A percentile compares a stretch with the other conserved stretches of the same genome.
These are phyloP conservation scores for Teunomyces cretensis DNA, from an alignment of 805 yeast genomes.

Conservation along the genomic window DNA sequence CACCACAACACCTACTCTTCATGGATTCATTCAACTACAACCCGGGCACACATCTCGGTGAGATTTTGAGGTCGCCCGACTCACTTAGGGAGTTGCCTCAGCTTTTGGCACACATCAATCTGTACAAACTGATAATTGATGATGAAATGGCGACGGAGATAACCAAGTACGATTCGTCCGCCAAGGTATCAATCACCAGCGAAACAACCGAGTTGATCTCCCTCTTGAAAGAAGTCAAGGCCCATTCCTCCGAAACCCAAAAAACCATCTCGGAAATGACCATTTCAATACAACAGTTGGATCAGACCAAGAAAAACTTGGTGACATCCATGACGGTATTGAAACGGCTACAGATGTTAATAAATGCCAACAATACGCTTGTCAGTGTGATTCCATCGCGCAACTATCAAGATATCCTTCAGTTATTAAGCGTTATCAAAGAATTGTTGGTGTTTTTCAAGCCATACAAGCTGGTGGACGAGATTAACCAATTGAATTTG, in stretches of 20 bases:
- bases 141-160: conserved; percentile 41
- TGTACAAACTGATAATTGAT: conserved; percentile 52
- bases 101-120: conserved; percentile 48
- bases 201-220: conserved; percentile 43
- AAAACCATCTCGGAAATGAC: conserved; percentile 68
- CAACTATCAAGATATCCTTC: conserved; percentile 56
- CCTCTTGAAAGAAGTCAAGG: conserved; percentile 48
- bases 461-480: conserved; percentile 80
- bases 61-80: conserved; percentile 37
- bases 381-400: conserved; percentile 45
- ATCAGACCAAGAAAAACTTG: conserved; percentile 79
- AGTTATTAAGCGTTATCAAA: conserved; percentile 65
- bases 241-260: conserved; percentile 56
- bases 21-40: conserved; percentile 6
- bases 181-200: conserved; percentile 16
- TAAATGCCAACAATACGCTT: conserved; percentile 68
- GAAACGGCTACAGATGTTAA: conserved; percentile 82
- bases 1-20: conserved; percentile 1
- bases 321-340: conserved; percentile 83
- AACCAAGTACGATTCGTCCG: conserved; percentile 29
- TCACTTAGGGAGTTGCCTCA: conserved; percentile 51
- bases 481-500: conserved; percentile 65
- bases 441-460: conserved; percentile 73
- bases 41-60: conserved; percentile 6
- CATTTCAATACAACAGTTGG: conserved; percentile 71